Conservation (phyloP, 257 asterid species). For the Penstemon newberryi region DNA sequence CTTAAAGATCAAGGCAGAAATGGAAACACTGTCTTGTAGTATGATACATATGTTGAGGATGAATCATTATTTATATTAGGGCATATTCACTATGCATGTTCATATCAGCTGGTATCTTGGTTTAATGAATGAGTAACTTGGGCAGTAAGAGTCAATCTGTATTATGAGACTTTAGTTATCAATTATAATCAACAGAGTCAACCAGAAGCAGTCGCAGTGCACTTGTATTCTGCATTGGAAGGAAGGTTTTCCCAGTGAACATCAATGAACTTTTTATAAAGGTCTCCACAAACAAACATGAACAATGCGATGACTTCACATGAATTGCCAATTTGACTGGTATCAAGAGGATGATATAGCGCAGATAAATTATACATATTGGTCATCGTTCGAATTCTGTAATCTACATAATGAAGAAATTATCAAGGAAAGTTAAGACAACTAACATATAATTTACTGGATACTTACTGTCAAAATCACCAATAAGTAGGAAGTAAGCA, state of each 20-base stretch:
- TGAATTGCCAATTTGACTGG: neutral
- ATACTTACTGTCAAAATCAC: conserved; percentile 76
- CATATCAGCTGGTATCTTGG: neutral
- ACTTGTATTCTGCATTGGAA: neutral
- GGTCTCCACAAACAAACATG: neutral
- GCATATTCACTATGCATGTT: neutral
- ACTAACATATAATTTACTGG: neutral
- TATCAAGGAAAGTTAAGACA: conserved; percentile 10
- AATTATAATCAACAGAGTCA: neutral
- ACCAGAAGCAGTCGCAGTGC: neutral
- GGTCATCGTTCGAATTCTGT: conserved; percentile 12
- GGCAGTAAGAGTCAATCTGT: neutral
- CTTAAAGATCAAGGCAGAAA: neutral
- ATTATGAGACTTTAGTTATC: conserved; percentile 2
- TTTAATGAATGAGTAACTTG: neutral
- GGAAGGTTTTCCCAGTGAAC: conserved; percentile 7
- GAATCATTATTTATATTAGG: neutral
- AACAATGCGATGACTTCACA: conserved; percentile 3
- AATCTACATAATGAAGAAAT: conserved; percentile 8
- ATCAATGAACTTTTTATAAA: neutral
- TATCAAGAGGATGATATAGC: conserved; percentile 3
- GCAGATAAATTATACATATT: neutral
- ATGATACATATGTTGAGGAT: neutral
- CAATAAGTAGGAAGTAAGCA: conserved; percentile 83
- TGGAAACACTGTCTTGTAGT: neutral